These are phyloP conservation scores for Nakataea oryzae DNA, from an alignment of 2,329 filamentous ascomycete species.

Conservation along the genomic window DNA sequence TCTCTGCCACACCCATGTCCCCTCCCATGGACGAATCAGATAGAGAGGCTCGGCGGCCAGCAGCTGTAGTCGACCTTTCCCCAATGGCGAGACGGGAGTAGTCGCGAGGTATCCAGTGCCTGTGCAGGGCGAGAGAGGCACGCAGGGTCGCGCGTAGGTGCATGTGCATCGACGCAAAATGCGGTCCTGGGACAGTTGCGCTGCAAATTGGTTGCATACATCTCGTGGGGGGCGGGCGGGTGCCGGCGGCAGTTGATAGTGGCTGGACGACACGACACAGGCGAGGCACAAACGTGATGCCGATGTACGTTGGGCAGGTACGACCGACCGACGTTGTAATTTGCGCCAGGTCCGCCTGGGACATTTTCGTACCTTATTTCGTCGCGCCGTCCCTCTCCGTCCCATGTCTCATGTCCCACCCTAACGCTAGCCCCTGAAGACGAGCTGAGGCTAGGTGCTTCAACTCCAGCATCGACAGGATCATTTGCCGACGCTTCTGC, in stretches of 20 bases:
- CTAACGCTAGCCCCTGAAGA: slow-evolving; percentile 2
- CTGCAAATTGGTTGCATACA: neutral
- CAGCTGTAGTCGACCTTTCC: too few relatives aligned
- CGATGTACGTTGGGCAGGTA: neutral
- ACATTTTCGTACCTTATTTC: neutral
- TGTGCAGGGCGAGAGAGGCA: too few relatives aligned
- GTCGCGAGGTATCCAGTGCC: too few relatives aligned
- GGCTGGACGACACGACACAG: neutral
- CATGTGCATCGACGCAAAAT: neutral
- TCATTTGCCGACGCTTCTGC: neutral
- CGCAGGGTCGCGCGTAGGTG: too few relatives aligned
- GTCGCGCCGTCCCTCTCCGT: neutral
- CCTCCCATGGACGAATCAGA: too few relatives aligned
- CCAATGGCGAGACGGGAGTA: too few relatives aligned
- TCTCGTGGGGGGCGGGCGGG: neutral
- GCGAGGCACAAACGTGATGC: neutral
- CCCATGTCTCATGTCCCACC: slow-evolving; percentile 1
- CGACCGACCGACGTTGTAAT: neutral
- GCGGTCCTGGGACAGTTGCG: neutral
- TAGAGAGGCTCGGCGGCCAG: too few relatives aligned
- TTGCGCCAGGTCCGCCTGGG: neutral
- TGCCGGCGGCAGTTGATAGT: neutral
- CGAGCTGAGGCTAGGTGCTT: neutral
- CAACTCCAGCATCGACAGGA: neutral
- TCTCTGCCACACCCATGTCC: too few relatives aligned